Conservation (phyloP, 2,329 filamentous ascomycete species). For the Hymenotorrendiella dingleyae region DNA sequence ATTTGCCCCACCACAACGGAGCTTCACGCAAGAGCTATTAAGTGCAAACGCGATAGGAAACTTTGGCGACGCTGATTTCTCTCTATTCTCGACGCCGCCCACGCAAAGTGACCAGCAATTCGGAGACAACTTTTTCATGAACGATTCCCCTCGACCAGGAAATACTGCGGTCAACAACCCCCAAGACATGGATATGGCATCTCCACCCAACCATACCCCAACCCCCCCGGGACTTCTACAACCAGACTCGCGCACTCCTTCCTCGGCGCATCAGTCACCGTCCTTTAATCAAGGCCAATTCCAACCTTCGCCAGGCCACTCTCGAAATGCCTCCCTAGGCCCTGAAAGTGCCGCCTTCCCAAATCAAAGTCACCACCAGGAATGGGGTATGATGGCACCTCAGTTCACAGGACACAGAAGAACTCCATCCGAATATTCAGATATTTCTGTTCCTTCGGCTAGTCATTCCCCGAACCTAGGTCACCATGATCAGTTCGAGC, state of each 20-base stretch:
- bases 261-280: slow-evolving; percentile 29
- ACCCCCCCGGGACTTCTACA: slow-evolving; percentile 28
- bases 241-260: slow-evolving; percentile 29
- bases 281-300: slow-evolving; percentile 28
- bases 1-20: slow-evolving; percentile 40
- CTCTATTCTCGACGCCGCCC: slow-evolving; percentile 55
- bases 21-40: slow-evolving; percentile 42
- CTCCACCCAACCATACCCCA: slow-evolving; percentile 27
- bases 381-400: slow-evolving; percentile 52
- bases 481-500: slow-evolving; percentile 73
- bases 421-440: slow-evolving; percentile 84
- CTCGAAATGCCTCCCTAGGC: slow-evolving; percentile 29
- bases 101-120: slow-evolving; percentile 52
- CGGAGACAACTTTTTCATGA: slow-evolving; percentile 56
- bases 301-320: slow-evolving; percentile 28
- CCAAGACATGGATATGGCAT: slow-evolving; percentile 44
- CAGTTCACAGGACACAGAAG: slow-evolving; percentile 77
- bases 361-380: slow-evolving; percentile 42
- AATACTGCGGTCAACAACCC: slow-evolving; percentile 39
- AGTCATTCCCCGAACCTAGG: slow-evolving; percentile 77
- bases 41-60: slow-evolving; percentile 44
- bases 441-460: slow-evolving; percentile 81
- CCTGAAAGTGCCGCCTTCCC: slow-evolving; percentile 41
- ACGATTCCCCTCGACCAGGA: slow-evolving; percentile 37
- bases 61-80: slow-evolving; percentile 53